Evolutionary conservation across 257 asterid species (phyloP).

Genomic region (Fraxinus excelsior): DNA sequence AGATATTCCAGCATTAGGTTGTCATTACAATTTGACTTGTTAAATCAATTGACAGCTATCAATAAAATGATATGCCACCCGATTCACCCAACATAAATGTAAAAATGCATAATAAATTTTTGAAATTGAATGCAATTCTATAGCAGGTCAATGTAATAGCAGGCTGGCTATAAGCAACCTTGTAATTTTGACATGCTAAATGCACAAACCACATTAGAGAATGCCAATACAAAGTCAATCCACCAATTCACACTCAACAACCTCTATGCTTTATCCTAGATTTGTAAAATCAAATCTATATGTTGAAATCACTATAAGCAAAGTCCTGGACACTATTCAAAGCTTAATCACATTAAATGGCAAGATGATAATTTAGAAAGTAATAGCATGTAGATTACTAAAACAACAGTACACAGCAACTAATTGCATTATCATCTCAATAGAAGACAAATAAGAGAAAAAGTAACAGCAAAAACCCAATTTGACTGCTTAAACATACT

Average conservation of each 20-base stretch:
- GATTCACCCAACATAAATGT: background rate
- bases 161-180: background rate
- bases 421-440: background rate
- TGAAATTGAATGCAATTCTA: constrained; percentile 1
- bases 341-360: background rate
- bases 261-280: constrained; percentile 6
- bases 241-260: constrained; percentile 16
- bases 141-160: background rate
- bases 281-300: constrained; percentile 3
- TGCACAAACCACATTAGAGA: background rate
- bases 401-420: constrained; percentile 7
- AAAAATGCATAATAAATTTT: constrained; percentile 15
- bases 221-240: background rate
- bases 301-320: background rate
- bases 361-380: background rate
- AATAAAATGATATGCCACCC: constrained; percentile 1
- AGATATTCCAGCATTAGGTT: background rate
- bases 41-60: background rate
- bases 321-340: background rate
- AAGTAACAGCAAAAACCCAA: constrained; percentile 13
- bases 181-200: constrained; percentile 13
- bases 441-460: constrained; percentile 19
- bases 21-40: background rate
- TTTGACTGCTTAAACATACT: constrained; percentile 42
- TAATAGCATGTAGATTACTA: background rate